Percentiles rank a stretch among this genome's conserved stretches.
These are phyloP conservation scores for Penicillium sp. DNA, from an alignment of 2,329 filamentous ascomycete species.

Conservation along the genomic window DNA sequence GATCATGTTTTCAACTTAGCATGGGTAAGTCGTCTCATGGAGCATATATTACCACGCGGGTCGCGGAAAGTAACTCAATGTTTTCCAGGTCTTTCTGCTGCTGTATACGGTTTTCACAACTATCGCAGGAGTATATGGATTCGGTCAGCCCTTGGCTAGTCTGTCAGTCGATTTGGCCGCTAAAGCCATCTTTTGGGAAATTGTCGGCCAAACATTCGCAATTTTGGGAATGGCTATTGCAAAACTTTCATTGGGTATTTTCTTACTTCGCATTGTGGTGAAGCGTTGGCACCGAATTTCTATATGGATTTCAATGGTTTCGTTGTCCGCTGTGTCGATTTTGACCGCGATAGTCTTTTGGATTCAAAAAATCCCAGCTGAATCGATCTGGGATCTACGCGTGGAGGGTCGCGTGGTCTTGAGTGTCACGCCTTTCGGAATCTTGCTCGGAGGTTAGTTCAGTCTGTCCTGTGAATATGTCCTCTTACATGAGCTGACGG, in stretches of 20 bases:
- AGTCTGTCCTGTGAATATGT: too few species aligned
- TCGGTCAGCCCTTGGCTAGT: slow-evolving; percentile 35
- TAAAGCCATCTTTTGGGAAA: slow-evolving; percentile 27
- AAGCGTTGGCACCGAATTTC: slow-evolving; percentile 39
- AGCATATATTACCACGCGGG: not conserved
- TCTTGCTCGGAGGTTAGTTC: slow-evolving; percentile 22
- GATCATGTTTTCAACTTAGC: slow-evolving; percentile 38
- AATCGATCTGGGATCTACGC: slow-evolving; percentile 22
- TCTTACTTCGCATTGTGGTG: slow-evolving; percentile 44
- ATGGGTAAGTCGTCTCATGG: slow-evolving; percentile 27
- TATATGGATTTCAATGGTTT: slow-evolving; percentile 36
- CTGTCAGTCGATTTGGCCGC: slow-evolving; percentile 28
- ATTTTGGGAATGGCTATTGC: slow-evolving; percentile 46
- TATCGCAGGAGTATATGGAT: slow-evolving; percentile 38
- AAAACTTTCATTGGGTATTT: slow-evolving; percentile 46
- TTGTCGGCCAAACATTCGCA: slow-evolving; percentile 40
- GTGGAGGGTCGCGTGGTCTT: slow-evolving; percentile 19
- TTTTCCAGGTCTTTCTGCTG: slow-evolving; percentile 15
- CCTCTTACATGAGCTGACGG: not conserved
- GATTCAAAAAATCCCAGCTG: slow-evolving; percentile 15
- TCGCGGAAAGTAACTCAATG: not conserved
- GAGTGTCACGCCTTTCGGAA: slow-evolving; percentile 13
- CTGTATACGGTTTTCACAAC: slow-evolving; percentile 40
- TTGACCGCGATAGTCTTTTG: slow-evolving; percentile 22
- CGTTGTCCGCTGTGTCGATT: slow-evolving; percentile 28